Evolutionary conservation across 2,329 filamentous ascomycete species (phyloP), one percentile per base, ranked within the genome.

Genomic region (Aspergillus ochraceoroseus): DNA sequence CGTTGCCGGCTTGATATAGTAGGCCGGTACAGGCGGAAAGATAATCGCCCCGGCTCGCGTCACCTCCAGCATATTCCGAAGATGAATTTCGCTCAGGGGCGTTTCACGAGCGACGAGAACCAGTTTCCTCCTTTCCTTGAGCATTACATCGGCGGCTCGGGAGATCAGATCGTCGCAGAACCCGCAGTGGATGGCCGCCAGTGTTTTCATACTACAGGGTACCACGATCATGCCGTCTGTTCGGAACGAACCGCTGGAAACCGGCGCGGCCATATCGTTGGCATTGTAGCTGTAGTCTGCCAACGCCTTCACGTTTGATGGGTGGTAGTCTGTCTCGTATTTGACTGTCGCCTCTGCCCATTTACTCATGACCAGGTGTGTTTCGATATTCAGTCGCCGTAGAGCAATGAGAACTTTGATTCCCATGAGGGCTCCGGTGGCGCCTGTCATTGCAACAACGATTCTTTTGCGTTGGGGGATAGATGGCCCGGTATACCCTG

Each of bases 361-460:
- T 50, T 73, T 72, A 46, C 61, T 66, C 31, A 75, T 64, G 6
- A 75, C 59, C 2, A 72, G 60, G 42, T 73, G 68, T 0, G 70
- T 73, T 53, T 75, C 72, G 11, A 73, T 51, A n/a, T 66, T 57
- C 7, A 73, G 61, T 0, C 51, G 46, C 1, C 66, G 65, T 0
- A 75, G 63, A 2, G 59, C 55, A 5, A 61, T 54, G 3, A 74
- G 65, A 0, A 65, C 49, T 11, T 63, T 64, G 40, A 74, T 69
- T 1, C 62, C 71, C 5, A 68, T 57, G 2, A 63, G 52, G 1
- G 71, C 61, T 2, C 72, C 72, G 0, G 72, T 75, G 1, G 72
- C 72, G 2, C 72, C 72, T 1, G 73, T 75, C 29, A 76, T 68
- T 13, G 63, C 73, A 5, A 75, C 62, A 1, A 75, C 61, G 34